Conservation (phyloP, 805 yeast species). For the Saturnispora sekii region DNA sequence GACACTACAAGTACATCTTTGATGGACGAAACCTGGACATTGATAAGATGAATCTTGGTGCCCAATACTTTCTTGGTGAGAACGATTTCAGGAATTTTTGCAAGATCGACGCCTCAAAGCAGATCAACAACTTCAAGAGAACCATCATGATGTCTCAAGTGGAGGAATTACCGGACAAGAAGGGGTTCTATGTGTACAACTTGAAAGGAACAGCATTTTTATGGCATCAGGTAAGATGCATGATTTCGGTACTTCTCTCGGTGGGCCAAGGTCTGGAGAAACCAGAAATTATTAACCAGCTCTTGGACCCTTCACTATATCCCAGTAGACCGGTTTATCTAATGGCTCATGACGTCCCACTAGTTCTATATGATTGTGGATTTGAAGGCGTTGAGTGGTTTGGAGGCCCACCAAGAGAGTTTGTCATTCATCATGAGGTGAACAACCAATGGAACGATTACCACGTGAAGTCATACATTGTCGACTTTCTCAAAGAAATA, state of each 20-base stretch:
- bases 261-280: conserved; percentile 72
- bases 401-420: conserved; percentile 25
- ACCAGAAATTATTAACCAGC: conserved; percentile 44
- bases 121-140: conserved; percentile 70
- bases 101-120: conserved; percentile 89
- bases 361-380: conserved; percentile 77
- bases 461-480: conserved; percentile 46
- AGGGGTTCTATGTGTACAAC: conserved; percentile 57
- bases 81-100: conserved; percentile 94
- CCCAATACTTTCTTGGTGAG: conserved; percentile 51
- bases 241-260: conserved; percentile 74
- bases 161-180: conserved; percentile 11
- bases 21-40: conserved; percentile 47
- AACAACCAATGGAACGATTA: conserved; percentile 46
- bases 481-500: conserved; percentile 37
- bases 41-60: conserved; percentile 60
- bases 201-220: conserved; percentile 82
- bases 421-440: conserved; percentile 34
- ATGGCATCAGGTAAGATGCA: conserved; percentile 97
- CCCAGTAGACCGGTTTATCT: conserved; percentile 73
- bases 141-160: conserved; percentile 36
- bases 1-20: conserved; percentile 85
- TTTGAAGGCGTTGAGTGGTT: conserved; percentile 59
- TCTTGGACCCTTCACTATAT: conserved; percentile 44
- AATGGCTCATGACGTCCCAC: conserved; percentile 85